Evolutionary conservation across 371 early-diverging fungal genomes (phyloP).

Genomic region (Rhizopus sp.): DNA sequence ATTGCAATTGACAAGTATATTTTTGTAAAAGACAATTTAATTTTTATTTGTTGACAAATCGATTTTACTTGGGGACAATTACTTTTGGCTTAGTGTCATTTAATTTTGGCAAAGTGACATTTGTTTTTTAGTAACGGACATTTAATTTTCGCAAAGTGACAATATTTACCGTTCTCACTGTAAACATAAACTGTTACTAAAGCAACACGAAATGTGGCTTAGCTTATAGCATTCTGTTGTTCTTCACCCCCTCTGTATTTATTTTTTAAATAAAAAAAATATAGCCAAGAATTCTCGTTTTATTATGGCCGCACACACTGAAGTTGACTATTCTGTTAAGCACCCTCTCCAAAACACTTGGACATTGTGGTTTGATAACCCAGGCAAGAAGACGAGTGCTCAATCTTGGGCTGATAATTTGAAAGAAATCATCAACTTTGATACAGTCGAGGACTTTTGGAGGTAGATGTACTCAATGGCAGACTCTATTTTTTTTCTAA

Average conservation of each 20-base stretch:
- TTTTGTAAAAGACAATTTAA: constrained; percentile 7
- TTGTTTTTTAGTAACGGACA: no score
- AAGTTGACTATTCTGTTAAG: constrained; percentile 77
- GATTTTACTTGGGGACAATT: constrained; percentile 1
- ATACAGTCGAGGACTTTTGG: constrained; percentile 97
- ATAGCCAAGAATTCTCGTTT: no score
- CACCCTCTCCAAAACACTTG: constrained; percentile 90
- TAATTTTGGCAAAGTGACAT: not conserved
- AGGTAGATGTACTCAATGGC: constrained; percentile 58
- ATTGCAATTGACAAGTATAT: constrained; percentile 8
- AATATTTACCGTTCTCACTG: not conserved
- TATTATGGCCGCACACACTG: constrained; percentile 7
- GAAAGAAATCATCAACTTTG: constrained; percentile 85
- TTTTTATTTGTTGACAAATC: constrained; percentile 4
- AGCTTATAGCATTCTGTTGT: no score
- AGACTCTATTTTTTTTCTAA: not conserved
- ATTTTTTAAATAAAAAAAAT: not conserved
- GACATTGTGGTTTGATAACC: constrained; percentile 96
- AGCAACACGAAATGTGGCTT: no score
- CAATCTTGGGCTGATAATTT: constrained; percentile 89
- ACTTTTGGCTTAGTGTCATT: no score
- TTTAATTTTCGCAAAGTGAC: no score
- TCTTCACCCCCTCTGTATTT: no score
- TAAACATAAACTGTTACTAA: no score
- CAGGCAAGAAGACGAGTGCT: constrained; percentile 74